Evolutionary conservation across 192 early-diverging fungal species (phyloP).

Genomic region (Allomyces javanicus): DNA sequence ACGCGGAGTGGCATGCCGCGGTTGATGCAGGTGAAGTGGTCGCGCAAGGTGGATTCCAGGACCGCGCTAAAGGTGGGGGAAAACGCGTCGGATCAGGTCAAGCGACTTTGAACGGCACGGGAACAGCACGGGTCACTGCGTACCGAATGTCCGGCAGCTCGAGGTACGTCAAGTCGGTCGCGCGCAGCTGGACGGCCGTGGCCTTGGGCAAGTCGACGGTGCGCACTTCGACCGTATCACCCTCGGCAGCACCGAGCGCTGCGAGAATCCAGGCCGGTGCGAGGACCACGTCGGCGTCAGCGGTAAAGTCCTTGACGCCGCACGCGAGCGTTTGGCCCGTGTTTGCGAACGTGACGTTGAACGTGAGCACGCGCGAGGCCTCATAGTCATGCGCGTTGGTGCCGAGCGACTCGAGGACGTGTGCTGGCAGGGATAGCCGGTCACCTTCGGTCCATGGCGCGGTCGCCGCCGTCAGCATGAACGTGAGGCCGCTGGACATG

Average conservation of each 20-base stretch:
- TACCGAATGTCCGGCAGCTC: not conserved
- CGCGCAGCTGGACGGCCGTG: not conserved
- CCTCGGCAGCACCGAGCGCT: not conserved
- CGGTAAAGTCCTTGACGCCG: not conserved
- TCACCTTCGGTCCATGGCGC: not conserved
- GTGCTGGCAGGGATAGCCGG: not conserved
- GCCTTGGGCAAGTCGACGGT: not conserved
- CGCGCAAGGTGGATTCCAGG: not conserved
- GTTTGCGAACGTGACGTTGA: not conserved
- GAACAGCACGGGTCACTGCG: no score
- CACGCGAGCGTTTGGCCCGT: not conserved
- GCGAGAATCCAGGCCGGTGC: not conserved
- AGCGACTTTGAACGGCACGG: no score
- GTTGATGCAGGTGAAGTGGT: not conserved
- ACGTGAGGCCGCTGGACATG: not conserved
- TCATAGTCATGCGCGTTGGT: not conserved
- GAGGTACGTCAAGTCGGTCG: not conserved
- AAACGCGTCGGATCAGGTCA: no score
- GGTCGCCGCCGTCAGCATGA: not conserved
- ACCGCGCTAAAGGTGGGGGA: not conserved
- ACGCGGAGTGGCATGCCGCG: not conserved
- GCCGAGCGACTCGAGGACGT: not conserved
- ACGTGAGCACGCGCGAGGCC: not conserved
- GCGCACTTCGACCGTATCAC: not conserved
- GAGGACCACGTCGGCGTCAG: not conserved